Evolutionary conservation across 768 basidiomycete species (phyloP).

Genomic region (Suillus discolor): DNA sequence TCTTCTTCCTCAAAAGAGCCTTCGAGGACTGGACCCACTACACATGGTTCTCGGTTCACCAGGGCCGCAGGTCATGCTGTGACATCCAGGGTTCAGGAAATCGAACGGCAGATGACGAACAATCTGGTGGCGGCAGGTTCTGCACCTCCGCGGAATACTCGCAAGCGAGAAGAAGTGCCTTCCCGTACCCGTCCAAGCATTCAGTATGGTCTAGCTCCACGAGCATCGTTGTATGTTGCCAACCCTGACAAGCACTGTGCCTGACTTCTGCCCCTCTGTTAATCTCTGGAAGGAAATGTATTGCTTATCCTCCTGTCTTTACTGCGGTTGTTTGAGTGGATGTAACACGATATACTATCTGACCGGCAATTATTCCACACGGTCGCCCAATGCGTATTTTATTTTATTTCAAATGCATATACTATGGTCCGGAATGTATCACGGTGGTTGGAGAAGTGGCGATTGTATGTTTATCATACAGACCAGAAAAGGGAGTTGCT

Average conservation of each 20-base stretch:
- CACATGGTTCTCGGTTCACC: slow-evolving; percentile 3
- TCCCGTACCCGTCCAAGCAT: slow-evolving; percentile 43
- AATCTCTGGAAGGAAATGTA: slow-evolving; percentile 14
- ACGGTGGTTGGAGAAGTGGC: neutral
- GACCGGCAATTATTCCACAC: neutral
- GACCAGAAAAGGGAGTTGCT: neutral
- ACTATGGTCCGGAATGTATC: neutral
- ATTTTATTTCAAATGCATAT: neutral
- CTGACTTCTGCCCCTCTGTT: slow-evolving; percentile 18
- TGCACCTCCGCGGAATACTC: slow-evolving; percentile 42
- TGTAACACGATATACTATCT: neutral
- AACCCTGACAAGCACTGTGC: slow-evolving; percentile 55
- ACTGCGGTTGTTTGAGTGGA: slow-evolving; percentile 1
- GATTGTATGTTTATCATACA: no score
- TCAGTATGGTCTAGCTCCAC: slow-evolving; percentile 68
- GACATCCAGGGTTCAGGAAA: slow-evolving; percentile 54
- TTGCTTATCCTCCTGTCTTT: slow-evolving; percentile 4
- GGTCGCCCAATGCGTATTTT: neutral
- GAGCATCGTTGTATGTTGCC: slow-evolving; percentile 67
- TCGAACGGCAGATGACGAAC: slow-evolving; percentile 61
- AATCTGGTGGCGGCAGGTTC: slow-evolving; percentile 44
- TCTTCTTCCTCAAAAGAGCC: slow-evolving; percentile 5
- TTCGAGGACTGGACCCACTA: neutral
- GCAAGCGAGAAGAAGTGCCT: slow-evolving; percentile 43
- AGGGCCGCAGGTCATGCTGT: slow-evolving; percentile 34